Evolutionary conservation across 495 filamentous ascomycete genomes (phyloP).

Genomic region (Wilcoxina mikolae): DNA sequence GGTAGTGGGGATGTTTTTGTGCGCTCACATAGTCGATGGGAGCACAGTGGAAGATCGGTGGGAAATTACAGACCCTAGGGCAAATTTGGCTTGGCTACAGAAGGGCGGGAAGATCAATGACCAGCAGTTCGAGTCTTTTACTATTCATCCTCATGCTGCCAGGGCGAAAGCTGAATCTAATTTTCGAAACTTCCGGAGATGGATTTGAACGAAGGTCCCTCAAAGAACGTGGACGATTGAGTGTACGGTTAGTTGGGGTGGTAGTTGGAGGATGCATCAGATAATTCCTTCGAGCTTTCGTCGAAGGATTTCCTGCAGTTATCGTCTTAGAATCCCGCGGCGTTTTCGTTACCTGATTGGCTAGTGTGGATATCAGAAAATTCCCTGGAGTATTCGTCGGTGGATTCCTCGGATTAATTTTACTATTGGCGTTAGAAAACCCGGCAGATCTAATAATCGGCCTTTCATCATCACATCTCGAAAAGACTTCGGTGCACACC

Average conservation of each 20-base stretch:
- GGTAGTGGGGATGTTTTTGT: constrained; percentile 10
- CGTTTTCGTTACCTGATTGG: too few relatives aligned
- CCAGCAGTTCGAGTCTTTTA: constrained; percentile 10
- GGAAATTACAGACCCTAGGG: not conserved
- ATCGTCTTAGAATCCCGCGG: too few relatives aligned
- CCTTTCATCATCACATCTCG: not conserved
- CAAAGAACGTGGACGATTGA: too few relatives aligned
- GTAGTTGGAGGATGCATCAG: not conserved
- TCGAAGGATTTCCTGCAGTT: too few relatives aligned
- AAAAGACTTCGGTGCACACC: not conserved
- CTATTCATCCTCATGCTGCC: constrained; percentile 2
- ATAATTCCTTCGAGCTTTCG: not conserved
- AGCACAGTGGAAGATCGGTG: constrained; percentile 10
- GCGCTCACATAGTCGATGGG: constrained; percentile 7
- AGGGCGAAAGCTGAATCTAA: not conserved
- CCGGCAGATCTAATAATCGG: not conserved
- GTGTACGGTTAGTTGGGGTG: too few relatives aligned
- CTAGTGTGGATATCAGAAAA: too few relatives aligned
- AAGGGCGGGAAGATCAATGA: constrained; percentile 3
- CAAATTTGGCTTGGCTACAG: constrained; percentile 8
- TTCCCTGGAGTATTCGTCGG: too few relatives aligned
- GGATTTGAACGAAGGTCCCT: too few relatives aligned
- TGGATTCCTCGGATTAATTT: too few relatives aligned
- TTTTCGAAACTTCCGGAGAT: too few relatives aligned
- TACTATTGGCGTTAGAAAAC: too few relatives aligned